Conservation (phyloP, 1,139 yeast genomes). For the Chernovozyma sophiae-reginae region DNA sequence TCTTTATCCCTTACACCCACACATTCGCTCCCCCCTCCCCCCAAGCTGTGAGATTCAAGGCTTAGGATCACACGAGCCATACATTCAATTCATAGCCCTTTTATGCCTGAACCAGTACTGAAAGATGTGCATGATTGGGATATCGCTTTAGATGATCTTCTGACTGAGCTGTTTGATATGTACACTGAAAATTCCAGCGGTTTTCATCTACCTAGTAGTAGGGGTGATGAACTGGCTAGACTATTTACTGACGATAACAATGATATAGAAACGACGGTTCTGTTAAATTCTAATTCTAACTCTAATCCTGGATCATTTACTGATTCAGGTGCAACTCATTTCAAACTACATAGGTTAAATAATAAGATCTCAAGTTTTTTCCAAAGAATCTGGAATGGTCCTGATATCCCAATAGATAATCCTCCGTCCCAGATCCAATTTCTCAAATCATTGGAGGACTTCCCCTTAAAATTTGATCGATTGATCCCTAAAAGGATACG, state of each 20-base stretch:
- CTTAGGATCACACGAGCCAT: too few species aligned
- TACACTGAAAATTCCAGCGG: neutral
- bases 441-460: slow-evolving; percentile 32
- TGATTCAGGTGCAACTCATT: neutral
- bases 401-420: slow-evolving; percentile 42
- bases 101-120: too few species aligned
- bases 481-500: slow-evolving; percentile 25
- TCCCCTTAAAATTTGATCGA: slow-evolving; percentile 38
- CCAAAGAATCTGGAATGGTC: slow-evolving; percentile 47
- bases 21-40: too few species aligned
- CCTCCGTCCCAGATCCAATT: slow-evolving; percentile 35
- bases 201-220: neutral
- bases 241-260: neutral
- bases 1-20: too few species aligned
- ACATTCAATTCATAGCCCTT: too few species aligned
- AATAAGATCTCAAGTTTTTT: neutral
- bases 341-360: too few species aligned
- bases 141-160: neutral
- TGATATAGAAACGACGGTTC: neutral
- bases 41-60: too few species aligned
- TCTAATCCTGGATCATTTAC: neutral
- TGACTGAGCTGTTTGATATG: neutral
- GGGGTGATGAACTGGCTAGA: neutral
- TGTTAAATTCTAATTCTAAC: too few species aligned
- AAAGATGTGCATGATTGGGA: neutral